These are phyloP conservation scores for Phalaenopsis aphrodite DNA, from an alignment of 106 monocot species.

Conservation along the genomic window DNA sequence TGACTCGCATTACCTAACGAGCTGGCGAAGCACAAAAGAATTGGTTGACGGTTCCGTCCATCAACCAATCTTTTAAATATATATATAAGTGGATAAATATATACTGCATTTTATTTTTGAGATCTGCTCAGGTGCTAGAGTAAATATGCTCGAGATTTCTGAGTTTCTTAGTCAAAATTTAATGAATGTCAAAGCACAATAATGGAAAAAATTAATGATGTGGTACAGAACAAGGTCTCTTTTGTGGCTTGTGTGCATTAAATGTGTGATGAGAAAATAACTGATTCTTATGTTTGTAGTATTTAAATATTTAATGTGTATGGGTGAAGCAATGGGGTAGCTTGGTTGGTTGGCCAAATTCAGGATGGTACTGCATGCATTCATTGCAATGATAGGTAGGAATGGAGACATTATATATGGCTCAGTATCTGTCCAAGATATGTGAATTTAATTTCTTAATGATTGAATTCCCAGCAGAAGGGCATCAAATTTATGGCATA, in stretches of 20 bases:
- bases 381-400: constrained; percentile 36
- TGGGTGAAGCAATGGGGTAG: constrained; percentile 15
- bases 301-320: constrained; percentile 8
- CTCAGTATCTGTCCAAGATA: constrained; percentile 4
- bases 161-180: constrained; percentile 1
- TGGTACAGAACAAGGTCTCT: not conserved
- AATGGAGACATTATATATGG: constrained; percentile 10
- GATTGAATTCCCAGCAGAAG: constrained; percentile 4
- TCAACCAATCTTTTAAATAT: too few species aligned
- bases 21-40: too few species aligned
- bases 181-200: not conserved
- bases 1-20: too few species aligned
- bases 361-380: constrained; percentile 16
- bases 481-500: not conserved
- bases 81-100: too few species aligned
- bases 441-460: constrained; percentile 11
- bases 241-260: constrained; percentile 1
- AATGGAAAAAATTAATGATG: not conserved
- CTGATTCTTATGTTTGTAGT: constrained; percentile 3
- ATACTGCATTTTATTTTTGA: not conserved
- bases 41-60: too few species aligned
- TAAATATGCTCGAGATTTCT: not conserved
- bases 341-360: constrained; percentile 13
- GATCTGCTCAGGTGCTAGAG: constrained; percentile 1
- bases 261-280: not conserved